Base-by-base conservation (phyloP, 257 asterid genomes). In the Penstemon barbatus region DNA sequence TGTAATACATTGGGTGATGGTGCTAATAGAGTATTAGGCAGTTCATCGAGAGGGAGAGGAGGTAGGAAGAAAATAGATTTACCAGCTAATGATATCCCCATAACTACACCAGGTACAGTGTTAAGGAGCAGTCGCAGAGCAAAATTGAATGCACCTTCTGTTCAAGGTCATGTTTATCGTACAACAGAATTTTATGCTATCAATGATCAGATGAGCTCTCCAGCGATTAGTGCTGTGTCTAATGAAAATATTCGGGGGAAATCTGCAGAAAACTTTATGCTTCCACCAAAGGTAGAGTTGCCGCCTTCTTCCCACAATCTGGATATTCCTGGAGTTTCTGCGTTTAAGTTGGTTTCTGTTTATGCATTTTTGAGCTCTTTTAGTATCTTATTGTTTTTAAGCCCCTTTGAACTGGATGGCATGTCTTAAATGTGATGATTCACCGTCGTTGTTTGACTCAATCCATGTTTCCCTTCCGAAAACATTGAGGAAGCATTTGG, bases 331-430 rank as follows among this genome's bases (percentile, higher is more conserved):
- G 96, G 85, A 76, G 85, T 87, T 77, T 78, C 95, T 44, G 78
- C 75, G 71, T 82, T 82, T 73, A 91, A 91, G 78, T 59, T 87
- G 51, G 85, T 91, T 77, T 87, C 92, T 70, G 82, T 94, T 66
- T 94, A 91, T 77, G 76, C 95, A 43, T 91, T 94, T 80, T 83
- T 94, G 91, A 88, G 99, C 80, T 91, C 99, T 62, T 94, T 94
- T 77, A 91, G 99, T 71, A 82, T 87, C 63, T 72, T 81, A 74
- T 75, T 94, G 73, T 89, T 89, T 75, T 69, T 89, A 78, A 91
- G 99, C 80, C 99, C 99, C 79, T 91, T 94, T 54, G 84, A 81
- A 74, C 76, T 94, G 87, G 95, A 82, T 57, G 75, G 88, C 80
- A 9, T 83, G 90, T 70, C 67, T 87, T 72, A 89, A 77, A 70